Conservation (phyloP, 805 yeast genomes). For the Tetrapisispora arboricola region DNA sequence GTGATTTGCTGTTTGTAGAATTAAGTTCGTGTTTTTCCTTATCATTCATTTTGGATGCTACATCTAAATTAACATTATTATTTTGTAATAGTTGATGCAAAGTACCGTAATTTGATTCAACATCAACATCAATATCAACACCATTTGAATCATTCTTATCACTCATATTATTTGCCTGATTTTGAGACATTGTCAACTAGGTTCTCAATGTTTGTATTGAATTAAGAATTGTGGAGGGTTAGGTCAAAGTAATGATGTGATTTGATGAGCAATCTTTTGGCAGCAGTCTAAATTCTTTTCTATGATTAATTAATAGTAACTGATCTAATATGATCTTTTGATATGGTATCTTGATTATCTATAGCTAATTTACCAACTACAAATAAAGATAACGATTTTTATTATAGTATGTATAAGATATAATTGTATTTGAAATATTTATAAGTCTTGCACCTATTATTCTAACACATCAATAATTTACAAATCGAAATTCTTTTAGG, state of each 20-base stretch:
- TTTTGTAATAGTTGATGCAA: conserved; percentile 2
- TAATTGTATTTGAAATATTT: too few relatives aligned
- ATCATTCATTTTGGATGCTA: not conserved
- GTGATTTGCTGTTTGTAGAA: not conserved
- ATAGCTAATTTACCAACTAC: too few relatives aligned
- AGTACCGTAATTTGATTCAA: not conserved
- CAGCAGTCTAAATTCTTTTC: too few relatives aligned
- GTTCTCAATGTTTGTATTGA: not conserved
- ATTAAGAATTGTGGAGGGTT: too few relatives aligned
- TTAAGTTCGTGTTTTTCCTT: not conserved
- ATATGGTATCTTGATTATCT: too few relatives aligned
- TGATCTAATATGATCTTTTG: too few relatives aligned
- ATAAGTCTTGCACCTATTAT: not conserved
- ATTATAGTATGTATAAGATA: too few relatives aligned
- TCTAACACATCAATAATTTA: not conserved
- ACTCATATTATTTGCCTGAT: not conserved
- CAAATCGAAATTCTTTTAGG: not conserved
- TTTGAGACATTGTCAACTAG: not conserved
- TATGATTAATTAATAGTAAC: too few relatives aligned
- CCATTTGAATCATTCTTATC: too few relatives aligned
- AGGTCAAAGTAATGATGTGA: too few relatives aligned
- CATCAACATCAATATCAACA: not conserved
- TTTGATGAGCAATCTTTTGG: too few relatives aligned
- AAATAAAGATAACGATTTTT: too few relatives aligned
- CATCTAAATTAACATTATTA: not conserved